Evolutionary conservation across 179 eudicot genomes (phyloP), one percentile per base, ranked within the genome.

Genomic region (Spinacia oleracea): DNA sequence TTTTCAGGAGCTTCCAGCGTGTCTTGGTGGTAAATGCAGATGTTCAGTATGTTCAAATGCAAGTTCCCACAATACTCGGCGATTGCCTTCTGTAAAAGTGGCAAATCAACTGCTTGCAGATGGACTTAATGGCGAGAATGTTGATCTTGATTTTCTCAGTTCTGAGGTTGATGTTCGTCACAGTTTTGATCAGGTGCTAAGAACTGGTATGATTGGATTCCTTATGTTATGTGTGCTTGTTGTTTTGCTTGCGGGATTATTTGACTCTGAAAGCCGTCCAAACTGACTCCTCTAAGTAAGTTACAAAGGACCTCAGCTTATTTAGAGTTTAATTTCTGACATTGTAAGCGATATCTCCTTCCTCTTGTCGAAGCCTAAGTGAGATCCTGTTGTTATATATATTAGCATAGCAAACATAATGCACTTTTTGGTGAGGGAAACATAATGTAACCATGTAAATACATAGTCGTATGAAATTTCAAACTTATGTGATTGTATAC

Each of bases 21-120:
- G 84, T 86, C 90, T 92, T 55, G 97, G 94, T 56, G 93, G 93
- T 64, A 75, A 60, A 70, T 93, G 96, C 88, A 81, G 67, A 16
- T 93, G 98, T 76, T 42, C 55, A 15, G 84, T 72, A 84, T 92
- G 97, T 79, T 82, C 81, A 59, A 88, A 82, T 72, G 73, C 72
- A 29, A 67, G 35, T 79, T 62, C 74, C 60, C 50, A 56, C 78
- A 78, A 29, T 32, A 74, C 31, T 62, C 80, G 45, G 46, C 71
- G 53, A 29, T 77, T 43, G 76, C 75, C 70, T 71, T 60, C 76
- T 46, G 64, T 10, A 16, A 84, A 79, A 21, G 43, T 78, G 34
- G 68, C 77, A 46, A 65, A 51, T 74, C 84, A 72, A 63, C 63
- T 82, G 63, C 70, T 65, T 65, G 48, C 83, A 45, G 84, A 80